phyloP scores from a whole-genome alignment of 768 basidiomycete genomes.

The Artomyces pyxidatus region DNA sequence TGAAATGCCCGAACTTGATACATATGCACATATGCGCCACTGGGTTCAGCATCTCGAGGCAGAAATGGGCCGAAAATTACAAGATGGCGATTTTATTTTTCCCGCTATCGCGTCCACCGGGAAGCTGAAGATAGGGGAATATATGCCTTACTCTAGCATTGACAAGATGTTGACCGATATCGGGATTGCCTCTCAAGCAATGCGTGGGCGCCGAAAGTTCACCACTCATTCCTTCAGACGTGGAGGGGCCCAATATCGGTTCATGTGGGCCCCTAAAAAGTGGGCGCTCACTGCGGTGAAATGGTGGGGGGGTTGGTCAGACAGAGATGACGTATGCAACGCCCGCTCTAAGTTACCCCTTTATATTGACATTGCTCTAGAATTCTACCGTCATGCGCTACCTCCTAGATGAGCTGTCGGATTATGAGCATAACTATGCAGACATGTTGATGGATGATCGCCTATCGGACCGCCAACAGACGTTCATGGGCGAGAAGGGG shows the following conservation, averaged over 20 bases:
- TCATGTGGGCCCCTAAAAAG: conserved; percentile 21
- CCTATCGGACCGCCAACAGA: conserved; percentile 15
- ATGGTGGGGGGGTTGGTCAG: conserved; percentile 25
- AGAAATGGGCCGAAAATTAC: neutral
- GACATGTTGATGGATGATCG: conserved; percentile 19
- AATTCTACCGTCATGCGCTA: conserved; percentile 21
- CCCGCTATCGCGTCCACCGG: neutral
- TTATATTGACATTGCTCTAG: conserved; percentile 1
- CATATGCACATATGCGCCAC: neutral
- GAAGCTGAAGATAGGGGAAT: neutral
- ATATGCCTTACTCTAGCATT: neutral
- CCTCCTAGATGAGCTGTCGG: conserved; percentile 22
- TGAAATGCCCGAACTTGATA: neutral
- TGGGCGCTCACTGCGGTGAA: conserved; percentile 23
- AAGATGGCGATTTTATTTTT: neutral
- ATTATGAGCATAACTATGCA: conserved; percentile 22
- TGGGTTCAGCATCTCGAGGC: neutral
- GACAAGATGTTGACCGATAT: neutral
- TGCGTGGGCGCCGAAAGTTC: conserved; percentile 9
- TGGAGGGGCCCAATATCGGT: conserved; percentile 23
- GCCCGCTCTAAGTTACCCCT: conserved; percentile 2
- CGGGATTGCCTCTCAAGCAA: conserved; percentile 13
- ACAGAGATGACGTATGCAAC: conserved; percentile 17
- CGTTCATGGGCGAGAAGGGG: conserved; percentile 19
- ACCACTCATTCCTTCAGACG: conserved; percentile 22